These are phyloP conservation scores for Zarea fungicola DNA, from an alignment of 2,329 filamentous ascomycete species.

Conservation along the genomic window DNA sequence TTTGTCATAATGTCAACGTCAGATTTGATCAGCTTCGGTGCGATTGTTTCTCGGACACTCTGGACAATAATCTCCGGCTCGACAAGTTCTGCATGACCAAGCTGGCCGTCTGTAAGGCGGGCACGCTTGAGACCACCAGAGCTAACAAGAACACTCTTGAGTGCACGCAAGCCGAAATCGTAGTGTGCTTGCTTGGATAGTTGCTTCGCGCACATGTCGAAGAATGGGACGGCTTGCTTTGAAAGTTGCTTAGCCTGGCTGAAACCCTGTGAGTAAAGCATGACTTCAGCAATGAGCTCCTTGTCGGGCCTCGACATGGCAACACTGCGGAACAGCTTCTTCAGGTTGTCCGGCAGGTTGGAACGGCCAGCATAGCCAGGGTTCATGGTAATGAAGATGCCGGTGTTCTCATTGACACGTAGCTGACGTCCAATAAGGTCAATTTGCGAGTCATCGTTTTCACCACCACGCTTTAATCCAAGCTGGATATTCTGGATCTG, in stretches of 20 bases:
- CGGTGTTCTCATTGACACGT: slow-evolving; percentile 84
- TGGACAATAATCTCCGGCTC: slow-evolving; percentile 98
- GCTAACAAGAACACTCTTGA: slow-evolving; percentile 98
- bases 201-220: slow-evolving; percentile 76
- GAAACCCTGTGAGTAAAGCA: slow-evolving; percentile 99
- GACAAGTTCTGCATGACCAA: slow-evolving; percentile 65
- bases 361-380: slow-evolving; percentile 97
- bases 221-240: slow-evolving; percentile 96
- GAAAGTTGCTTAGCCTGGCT: slow-evolving; percentile 91
- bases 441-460: slow-evolving; percentile 82
- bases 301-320: slow-evolving; percentile 99
- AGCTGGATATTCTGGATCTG: slow-evolving; percentile 99
- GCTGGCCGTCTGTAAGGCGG: slow-evolving; percentile 55
- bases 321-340: slow-evolving; percentile 98
- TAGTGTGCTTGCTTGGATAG: slow-evolving; percentile 98
- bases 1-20: slow-evolving; percentile 84
- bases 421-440: slow-evolving; percentile 90
- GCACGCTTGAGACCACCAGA: slow-evolving; percentile 93
- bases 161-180: slow-evolving; percentile 92
- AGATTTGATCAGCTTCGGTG: slow-evolving; percentile 87
- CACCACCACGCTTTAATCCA: slow-evolving; percentile 77
- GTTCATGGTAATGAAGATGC: slow-evolving; percentile 99
- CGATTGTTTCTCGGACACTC: slow-evolving; percentile 96
- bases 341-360: slow-evolving; percentile 96
- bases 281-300: slow-evolving; percentile 98